These are phyloP conservation scores for Martiniozyma asiatica DNA, from an alignment of 1,139 yeast species.

Conservation along the genomic window DNA sequence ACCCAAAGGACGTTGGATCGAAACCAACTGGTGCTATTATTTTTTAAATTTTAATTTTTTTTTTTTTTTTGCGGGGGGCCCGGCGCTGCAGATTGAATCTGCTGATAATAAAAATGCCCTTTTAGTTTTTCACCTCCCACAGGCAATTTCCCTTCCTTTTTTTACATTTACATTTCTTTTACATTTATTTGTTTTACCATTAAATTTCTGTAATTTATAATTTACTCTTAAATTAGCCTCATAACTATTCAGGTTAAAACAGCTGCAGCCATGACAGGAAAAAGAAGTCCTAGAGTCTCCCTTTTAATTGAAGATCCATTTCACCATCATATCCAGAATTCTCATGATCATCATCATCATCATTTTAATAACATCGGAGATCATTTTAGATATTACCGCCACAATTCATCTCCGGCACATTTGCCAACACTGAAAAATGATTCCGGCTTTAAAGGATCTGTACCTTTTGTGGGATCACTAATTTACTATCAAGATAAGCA, in stretches of 20 bases:
- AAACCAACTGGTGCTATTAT: slow-evolving; percentile 92
- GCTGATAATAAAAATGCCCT: too few relatives aligned
- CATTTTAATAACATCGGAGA: not conserved
- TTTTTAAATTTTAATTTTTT: slow-evolving; percentile 12
- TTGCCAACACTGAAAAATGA: not conserved
- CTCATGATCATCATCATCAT: not conserved
- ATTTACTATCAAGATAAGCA: slow-evolving; percentile 14
- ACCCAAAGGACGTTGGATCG: slow-evolving; percentile 99
- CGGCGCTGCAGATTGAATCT: too few relatives aligned
- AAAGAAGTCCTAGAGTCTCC: too few relatives aligned
- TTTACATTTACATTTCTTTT: not conserved
- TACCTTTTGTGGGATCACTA: slow-evolving; percentile 20
- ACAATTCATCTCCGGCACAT: not conserved
- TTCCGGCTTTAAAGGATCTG: slow-evolving; percentile 10
- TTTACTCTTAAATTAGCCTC: too few relatives aligned
- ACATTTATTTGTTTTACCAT: not conserved
- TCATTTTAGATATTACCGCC: slow-evolving; percentile 1
- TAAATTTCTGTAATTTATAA: not conserved
- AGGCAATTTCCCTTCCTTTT: not conserved
- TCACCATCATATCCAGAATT: not conserved
- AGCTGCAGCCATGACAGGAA: too few relatives aligned
- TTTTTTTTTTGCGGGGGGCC: not conserved
- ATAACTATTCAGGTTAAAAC: too few relatives aligned
- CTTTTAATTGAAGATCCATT: not conserved
- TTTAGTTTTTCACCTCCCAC: too few relatives aligned